Evolutionary conservation across 768 basidiomycete species (phyloP), one percentile per base, ranked within the genome.

Genomic region (Steccherinum ochraceum): DNA sequence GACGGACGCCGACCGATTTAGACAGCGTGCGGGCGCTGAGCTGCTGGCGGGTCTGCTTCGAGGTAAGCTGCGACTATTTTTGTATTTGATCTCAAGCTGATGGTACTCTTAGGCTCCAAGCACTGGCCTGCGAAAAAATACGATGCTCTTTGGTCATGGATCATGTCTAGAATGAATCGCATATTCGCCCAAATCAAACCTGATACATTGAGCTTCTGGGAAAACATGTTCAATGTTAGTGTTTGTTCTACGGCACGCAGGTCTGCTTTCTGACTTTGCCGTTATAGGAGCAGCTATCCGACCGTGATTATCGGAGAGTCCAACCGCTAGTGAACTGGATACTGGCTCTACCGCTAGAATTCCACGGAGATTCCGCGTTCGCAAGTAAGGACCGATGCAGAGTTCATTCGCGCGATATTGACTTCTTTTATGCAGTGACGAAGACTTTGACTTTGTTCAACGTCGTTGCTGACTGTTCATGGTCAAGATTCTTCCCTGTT

Each of bases 351-450:
- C 84, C 87, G 1, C 70, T 92, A 3, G 93, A 96, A 56, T 90
- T 94, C 64, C 77, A 79, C 27, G 80, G 84, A 43, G 88, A 89
- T 56, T 95, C 91, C 24, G 89, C 90, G 2, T 96, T 96, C 64
- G 79, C 84, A 56, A 85, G 91, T 89, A 69, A 62, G 80, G 71
- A 4, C 21, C 16, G 16, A 30, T 24, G 4, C 20, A 26, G 18
- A 25, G 25, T 40, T 55, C 18, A 44, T 18, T 19, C 40, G 13
- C 53, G 40, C 47, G 26, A 19, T 51, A 58, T 44, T 27, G 41
- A n/a, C 24, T 46, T 47, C 52, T 46, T 40, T 16, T 35, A 20
- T 24, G 20, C 60, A 93, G 91, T 90, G 75, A 85, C 77, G 57
- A 93, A 93, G 62, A 69, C 87, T 1, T 70, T 93, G 4, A 73